A percentile compares a stretch with the other conserved stretches of the same genome.
Conservation (phyloP, 78 protist species). For the Tieghemostelium lacteum region DNA sequence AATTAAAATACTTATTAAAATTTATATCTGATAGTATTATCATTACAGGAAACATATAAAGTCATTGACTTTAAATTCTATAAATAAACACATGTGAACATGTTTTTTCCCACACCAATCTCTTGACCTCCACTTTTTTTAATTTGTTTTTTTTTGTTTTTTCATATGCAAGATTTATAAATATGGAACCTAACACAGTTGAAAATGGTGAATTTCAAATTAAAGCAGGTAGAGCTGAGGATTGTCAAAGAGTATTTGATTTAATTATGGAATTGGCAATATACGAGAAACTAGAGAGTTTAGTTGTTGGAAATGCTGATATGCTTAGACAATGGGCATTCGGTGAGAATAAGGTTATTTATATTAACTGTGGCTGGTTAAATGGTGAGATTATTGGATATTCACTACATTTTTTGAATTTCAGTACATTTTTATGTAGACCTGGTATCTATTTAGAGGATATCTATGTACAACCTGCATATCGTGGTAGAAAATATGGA, state of each 20-base stretch:
- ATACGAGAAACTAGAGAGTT: constrained; percentile 41
- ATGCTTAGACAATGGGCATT: constrained; percentile 15
- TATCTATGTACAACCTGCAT: constrained; percentile 48
- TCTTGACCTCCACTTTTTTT: background rate
- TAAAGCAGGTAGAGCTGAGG: constrained; percentile 31
- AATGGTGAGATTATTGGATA: constrained; percentile 11
- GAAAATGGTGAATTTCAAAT: constrained; percentile 22
- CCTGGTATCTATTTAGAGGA: constrained; percentile 67
- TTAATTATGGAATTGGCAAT: constrained; percentile 37
- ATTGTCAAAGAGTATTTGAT: constrained; percentile 20
- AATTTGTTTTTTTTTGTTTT: too few relatives aligned
- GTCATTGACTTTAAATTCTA: too few relatives aligned
- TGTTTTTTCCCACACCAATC: too few relatives aligned
- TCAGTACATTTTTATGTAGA: constrained; percentile 4
- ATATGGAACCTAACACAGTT: constrained; percentile 14
- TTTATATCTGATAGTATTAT: too few relatives aligned
- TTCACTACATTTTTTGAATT: constrained; percentile 30
- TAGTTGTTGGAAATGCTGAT: constrained; percentile 7
- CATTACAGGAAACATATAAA: too few relatives aligned
- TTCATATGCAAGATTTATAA: background rate
- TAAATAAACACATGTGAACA: too few relatives aligned
- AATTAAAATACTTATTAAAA: too few relatives aligned
- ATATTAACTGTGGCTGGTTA: constrained; percentile 23
- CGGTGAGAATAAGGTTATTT: constrained; percentile 16
- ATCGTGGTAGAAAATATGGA: constrained; percentile 55